Evolutionary conservation across 2,329 filamentous ascomycete genomes (phyloP).

Genomic region (Penicillium sp.): DNA sequence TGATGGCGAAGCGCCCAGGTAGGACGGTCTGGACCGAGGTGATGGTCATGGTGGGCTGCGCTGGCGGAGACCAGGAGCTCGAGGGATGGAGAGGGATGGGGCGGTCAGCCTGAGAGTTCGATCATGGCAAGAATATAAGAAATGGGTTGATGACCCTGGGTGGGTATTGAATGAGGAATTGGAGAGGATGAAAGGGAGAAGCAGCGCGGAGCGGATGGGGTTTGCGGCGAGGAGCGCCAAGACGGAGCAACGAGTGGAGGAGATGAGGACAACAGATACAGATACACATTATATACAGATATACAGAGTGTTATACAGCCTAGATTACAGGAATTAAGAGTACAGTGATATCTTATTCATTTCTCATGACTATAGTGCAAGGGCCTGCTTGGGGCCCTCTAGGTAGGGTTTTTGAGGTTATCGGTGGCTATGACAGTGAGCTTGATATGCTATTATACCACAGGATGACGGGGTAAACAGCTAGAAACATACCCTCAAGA

Average conservation of each 20-base stretch:
- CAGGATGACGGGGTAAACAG: background rate
- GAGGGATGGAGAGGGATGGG: constrained; percentile 6
- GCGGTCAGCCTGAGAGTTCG: constrained; percentile 4
- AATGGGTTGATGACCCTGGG: background rate
- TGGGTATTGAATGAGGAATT: background rate
- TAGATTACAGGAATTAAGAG: too few species aligned
- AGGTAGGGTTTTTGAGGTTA: constrained; percentile 75
- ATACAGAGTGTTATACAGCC: too few species aligned
- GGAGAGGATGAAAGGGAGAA: background rate
- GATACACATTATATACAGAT: too few species aligned
- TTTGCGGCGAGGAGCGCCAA: background rate
- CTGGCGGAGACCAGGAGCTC: constrained; percentile 26
- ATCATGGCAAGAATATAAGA: background rate
- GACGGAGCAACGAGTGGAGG: background rate
- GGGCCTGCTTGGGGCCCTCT: too few species aligned
- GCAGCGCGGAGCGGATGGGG: background rate
- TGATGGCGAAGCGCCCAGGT: constrained; percentile 43
- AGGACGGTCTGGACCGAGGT: constrained; percentile 43
- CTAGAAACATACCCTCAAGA: constrained; percentile 72
- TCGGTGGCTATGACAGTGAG: constrained; percentile 70
- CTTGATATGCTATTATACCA: background rate
- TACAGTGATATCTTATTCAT: too few species aligned
- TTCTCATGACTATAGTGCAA: background rate
- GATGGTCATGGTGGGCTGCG: constrained; percentile 47
- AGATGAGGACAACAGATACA: constrained; percentile 1